Base-by-base conservation (phyloP, 148 eudicot species). In the Vaccinium darrowii region DNA sequence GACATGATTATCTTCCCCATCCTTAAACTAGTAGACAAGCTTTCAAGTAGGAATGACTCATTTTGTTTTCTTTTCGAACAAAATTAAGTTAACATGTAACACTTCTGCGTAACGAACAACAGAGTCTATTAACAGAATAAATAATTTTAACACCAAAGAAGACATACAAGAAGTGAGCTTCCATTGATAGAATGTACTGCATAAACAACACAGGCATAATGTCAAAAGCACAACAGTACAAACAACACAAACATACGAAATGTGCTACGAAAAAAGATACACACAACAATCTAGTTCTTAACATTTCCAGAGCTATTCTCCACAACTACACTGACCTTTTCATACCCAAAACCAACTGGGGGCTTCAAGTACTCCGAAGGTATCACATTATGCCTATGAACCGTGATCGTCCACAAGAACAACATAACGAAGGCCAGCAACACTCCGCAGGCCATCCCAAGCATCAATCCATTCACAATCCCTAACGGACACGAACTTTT, bases 381-480 rank as follows among this genome's bases (percentile, higher is more conserved):
- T 33, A 83, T 82, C 83, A 73, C 76, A 1, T 87, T 69, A 56
- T 86, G 82, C 67, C 87, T 83, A 72, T 84, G 82, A 15, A 83
- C 89, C 54, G 88, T 79, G n/a, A 90, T 71, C 23, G 86, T 89
- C 94, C 95, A 92, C 80, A 91, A 77, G 56, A 89, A 86, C 87
- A 89, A 39, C 57, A 81, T 82, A 36, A 86, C 27, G 30, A 91
- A 88, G 2, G 92, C 95, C 60, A 90, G 84, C 90, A 94, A 87
- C 2, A 88, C 90, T 5, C 93, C 97, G 86, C 97, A 92, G 58
- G 93, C 94, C 1, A 90, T 88, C 39, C 87, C 85, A 57, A 93
- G 90, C 16, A 93, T 84, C 89, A 93, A 58, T 7, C 89, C 90
- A 23, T 92, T 90, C 54, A 94, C 91, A 58, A 94, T 63, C 15